Evolutionary conservation across 1,284 basidiomycete genomes (phyloP).

Genomic region (Irpex sp.): DNA sequence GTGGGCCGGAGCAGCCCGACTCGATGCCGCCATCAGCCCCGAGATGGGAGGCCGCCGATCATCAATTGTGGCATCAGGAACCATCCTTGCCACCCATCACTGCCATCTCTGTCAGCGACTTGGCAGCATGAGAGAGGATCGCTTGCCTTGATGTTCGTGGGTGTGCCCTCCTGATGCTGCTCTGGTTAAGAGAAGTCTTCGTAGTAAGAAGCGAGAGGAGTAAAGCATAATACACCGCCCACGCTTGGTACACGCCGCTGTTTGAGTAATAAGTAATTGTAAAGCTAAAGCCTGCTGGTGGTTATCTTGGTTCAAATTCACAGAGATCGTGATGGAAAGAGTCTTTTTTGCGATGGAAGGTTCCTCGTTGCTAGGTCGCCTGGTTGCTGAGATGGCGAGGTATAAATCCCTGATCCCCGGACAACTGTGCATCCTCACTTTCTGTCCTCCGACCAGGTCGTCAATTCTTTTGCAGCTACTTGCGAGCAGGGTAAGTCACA

Average conservation of each 20-base stretch:
- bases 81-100: no score
- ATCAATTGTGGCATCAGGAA: neutral
- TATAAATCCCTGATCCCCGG: conserved; percentile 10
- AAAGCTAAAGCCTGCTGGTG: no score
- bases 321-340: neutral
- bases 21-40: neutral
- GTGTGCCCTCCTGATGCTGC: no score
- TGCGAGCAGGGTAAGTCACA: conserved; percentile 29
- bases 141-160: no score
- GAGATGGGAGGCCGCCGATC: neutral
- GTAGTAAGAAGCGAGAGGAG: no score
- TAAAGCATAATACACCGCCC: no score
- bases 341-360: conserved; percentile 1
- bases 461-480: conserved; percentile 23
- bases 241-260: no score
- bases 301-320: neutral
- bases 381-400: neutral
- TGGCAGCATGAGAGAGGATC: no score
- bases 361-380: neutral
- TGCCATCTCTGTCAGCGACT: no score
- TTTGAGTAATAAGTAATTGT: no score
- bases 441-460: conserved; percentile 20
- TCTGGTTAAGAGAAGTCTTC: no score
- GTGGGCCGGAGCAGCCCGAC: no score
- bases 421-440: conserved; percentile 4